A percentile compares a stretch with the other conserved stretches of the same genome.
phyloP scores from a whole-genome alignment of 2,329 filamentous ascomycete species.

The Geosmithia morbida region DNA sequence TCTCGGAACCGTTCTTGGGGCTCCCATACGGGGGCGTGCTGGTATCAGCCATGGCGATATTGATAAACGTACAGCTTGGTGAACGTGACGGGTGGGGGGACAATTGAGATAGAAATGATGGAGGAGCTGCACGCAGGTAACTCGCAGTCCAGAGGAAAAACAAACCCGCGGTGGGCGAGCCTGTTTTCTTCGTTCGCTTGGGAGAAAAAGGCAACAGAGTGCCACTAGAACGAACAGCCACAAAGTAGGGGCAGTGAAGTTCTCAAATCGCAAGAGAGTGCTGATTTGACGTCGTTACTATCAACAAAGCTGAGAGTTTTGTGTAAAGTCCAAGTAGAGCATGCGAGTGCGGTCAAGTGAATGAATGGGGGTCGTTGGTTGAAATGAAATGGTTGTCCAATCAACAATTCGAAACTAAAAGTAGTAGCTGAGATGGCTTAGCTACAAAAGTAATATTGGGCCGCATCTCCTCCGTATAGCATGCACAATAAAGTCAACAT shows the following conservation, averaged over 20 bases:
- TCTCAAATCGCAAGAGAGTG: background rate
- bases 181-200: background rate
- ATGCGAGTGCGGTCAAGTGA: background rate
- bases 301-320: background rate
- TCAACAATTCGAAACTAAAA: background rate
- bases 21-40: background rate
- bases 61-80: background rate
- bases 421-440: background rate
- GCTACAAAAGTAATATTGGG: background rate
- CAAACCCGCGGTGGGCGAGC: background rate
- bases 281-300: background rate
- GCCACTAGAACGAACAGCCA: background rate
- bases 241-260: background rate
- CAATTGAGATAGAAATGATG: background rate
- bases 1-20: conserved; percentile 6
- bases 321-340: background rate
- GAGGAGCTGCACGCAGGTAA: background rate
- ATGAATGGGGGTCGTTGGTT: background rate
- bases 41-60: conserved; percentile 2
- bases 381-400: background rate
- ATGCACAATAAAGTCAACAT: no score
- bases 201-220: background rate
- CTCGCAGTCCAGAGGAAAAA: background rate
- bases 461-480: no score
- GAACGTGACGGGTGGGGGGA: background rate